phyloP scores from a whole-genome alignment of 2,329 filamentous ascomycete species.

The Cryphonectria japonica region DNA sequence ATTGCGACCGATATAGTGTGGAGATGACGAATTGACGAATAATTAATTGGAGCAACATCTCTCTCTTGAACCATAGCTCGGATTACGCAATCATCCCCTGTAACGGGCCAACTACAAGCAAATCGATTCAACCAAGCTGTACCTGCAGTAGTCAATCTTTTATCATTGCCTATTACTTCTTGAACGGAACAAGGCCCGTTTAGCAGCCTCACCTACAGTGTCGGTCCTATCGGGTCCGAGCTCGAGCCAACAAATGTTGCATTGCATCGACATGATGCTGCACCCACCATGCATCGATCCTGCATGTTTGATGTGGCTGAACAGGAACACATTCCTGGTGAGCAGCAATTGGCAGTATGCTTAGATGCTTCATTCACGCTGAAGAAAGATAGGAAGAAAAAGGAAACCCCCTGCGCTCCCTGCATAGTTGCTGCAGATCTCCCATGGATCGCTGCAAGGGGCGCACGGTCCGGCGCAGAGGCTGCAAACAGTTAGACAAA shows the following conservation, averaged over 20 bases:
- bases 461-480: background rate
- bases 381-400: background rate
- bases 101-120: background rate
- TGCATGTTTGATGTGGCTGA: background rate
- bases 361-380: background rate
- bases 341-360: background rate
- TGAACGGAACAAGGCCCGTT: background rate
- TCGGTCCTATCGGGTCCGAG: background rate
- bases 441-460: background rate
- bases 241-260: background rate
- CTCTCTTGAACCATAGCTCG: background rate
- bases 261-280: background rate
- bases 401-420: background rate
- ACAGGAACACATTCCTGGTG: background rate
- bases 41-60: background rate
- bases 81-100: background rate
- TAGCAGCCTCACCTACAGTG: background rate
- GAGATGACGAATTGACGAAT: background rate
- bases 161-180: background rate
- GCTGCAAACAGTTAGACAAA: background rate
- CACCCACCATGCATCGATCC: background rate
- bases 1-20: background rate
- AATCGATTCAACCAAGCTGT: background rate
- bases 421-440: background rate
- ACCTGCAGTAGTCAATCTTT: background rate